phyloP scores from a whole-genome alignment of 306 rosid genomes.

The Quercus parvula region DNA sequence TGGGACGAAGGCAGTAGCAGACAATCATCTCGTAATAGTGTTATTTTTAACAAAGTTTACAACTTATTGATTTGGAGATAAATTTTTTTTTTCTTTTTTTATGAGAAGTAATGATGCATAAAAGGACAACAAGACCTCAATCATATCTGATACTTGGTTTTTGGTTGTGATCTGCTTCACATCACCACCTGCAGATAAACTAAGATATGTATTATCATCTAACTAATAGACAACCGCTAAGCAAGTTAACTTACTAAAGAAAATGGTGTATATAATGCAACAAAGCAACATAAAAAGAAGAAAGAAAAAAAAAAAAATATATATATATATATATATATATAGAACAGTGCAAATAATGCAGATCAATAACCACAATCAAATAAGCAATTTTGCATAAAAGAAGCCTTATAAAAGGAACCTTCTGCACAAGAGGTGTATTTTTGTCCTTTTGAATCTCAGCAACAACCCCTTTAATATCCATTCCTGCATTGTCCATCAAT shows the following conservation, averaged over 20 bases:
- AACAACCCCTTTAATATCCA: constrained; percentile 99
- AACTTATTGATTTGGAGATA: constrained; percentile 25
- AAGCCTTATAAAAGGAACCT: constrained; percentile 59
- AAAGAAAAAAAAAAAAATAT: background rate
- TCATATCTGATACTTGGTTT: constrained; percentile 69
- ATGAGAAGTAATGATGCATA: background rate
- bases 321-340: background rate
- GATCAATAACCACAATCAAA: constrained; percentile 24
- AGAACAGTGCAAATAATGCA: constrained; percentile 24
- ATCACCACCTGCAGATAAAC: constrained; percentile 98
- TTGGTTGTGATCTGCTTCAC: constrained; percentile 84
- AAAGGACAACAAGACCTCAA: constrained; percentile 78
- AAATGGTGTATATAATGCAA: background rate
- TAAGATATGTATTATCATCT: constrained; percentile 44
- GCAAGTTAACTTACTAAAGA: background rate
- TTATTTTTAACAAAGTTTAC: constrained; percentile 12
- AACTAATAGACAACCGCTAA: constrained; percentile 13
- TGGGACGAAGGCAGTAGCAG: no score
- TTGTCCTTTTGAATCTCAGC: constrained; percentile 96
- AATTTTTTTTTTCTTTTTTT: background rate
- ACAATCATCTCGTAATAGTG: constrained; percentile 7
- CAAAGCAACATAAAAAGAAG: constrained; percentile 19
- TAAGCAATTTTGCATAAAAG: constrained; percentile 24
- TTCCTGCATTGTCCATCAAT: constrained; percentile 83
- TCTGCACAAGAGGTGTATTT: constrained; percentile 89